Evolutionary conservation across 805 yeast genomes (phyloP), one percentile per base, ranked within the genome.

Genomic region (Suhomyces pyralidae): DNA sequence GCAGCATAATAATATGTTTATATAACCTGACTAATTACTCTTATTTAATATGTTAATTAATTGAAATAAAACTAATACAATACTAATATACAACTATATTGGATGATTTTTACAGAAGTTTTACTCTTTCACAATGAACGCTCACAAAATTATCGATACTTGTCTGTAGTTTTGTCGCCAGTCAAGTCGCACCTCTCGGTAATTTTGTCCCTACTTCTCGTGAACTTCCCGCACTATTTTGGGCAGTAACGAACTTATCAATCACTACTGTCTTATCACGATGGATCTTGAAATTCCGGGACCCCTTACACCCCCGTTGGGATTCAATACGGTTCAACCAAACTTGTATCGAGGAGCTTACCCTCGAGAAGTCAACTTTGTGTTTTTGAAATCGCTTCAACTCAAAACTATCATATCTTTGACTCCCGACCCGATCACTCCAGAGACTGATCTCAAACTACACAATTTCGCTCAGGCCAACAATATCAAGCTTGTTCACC

Each of bases 291-390:
- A 50, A 34, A 47, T 53, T 24, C 60, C 60, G 7, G 56, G 52
- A 7, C 60, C 60, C 7, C 62, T 79, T 3, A 85, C 84, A 0
- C 90, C 97, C 0, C 98, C 99, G 2, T 74, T 92, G 54, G 78
- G 90, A 53, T 94, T 87, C 68, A 83, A 84, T 48, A 76, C 82
- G 14, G 82, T 92, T 2, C 89, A 86, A 60, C 82, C 87, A 1
- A 75, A 80, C 47, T 71, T 93, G 3, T 88, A 84, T 61, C 71
- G 98, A 45, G 98, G 98, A 0, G 86, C 96, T 1, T 89, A 88
- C 60, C 98, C 98, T 1, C 78, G 94, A 49, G 82, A 83, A 46
- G 78, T 85, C 51, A 92, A 90, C 63, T 77, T 81, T 55, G 77
- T 85, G 7, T 94, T 86, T 62, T 71, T 94, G 8, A 73, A 78